Conservation (phyloP, 495 filamentous ascomycete species). For the Thermochaetoides thermophila region DNA sequence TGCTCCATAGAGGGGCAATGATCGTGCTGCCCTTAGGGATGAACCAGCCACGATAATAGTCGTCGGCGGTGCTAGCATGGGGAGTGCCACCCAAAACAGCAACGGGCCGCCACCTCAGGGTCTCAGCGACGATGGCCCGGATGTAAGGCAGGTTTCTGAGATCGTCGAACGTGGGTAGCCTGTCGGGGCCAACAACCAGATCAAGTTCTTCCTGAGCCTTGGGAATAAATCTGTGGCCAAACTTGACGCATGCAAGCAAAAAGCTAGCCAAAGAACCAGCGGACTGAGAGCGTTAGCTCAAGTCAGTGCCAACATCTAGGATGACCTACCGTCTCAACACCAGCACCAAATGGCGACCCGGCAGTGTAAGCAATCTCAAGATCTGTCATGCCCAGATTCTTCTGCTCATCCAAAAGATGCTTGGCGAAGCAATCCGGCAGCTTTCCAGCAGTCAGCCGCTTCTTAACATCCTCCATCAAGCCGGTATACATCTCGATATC, state of each 20-base stretch:
- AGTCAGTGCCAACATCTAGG: conserved; percentile 32
- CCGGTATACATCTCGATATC: conserved; percentile 37
- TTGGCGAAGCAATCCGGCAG: conserved; percentile 36
- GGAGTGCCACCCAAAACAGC: conserved; percentile 39
- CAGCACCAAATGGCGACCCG: conserved; percentile 46
- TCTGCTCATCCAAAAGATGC: conserved; percentile 32
- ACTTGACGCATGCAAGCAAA: conserved; percentile 40
- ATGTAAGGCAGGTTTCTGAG: conserved; percentile 29
- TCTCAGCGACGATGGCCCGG: conserved; percentile 34
- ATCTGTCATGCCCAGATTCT: conserved; percentile 32
- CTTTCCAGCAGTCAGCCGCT: conserved; percentile 18
- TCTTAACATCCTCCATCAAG: conserved; percentile 27
- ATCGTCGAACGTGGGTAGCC: conserved; percentile 36
- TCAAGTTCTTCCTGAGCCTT: conserved; percentile 43
- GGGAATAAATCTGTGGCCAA: conserved; percentile 29
- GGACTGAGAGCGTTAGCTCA: conserved; percentile 20
- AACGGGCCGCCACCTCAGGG: conserved; percentile 37
- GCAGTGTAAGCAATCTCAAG: conserved; percentile 42
- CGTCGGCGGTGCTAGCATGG: conserved; percentile 41
- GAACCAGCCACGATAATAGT: conserved; percentile 37
- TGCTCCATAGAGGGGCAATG: conserved; percentile 32
- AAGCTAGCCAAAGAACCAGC: conserved; percentile 35
- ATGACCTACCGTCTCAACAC: conserved; percentile 45
- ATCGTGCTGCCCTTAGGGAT: conserved; percentile 41
- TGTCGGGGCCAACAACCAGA: conserved; percentile 32